Percentiles rank a stretch among this genome's conserved stretches.
phyloP scores from a whole-genome alignment of 345 rosid genomes.

The Kernera saxatilis region DNA sequence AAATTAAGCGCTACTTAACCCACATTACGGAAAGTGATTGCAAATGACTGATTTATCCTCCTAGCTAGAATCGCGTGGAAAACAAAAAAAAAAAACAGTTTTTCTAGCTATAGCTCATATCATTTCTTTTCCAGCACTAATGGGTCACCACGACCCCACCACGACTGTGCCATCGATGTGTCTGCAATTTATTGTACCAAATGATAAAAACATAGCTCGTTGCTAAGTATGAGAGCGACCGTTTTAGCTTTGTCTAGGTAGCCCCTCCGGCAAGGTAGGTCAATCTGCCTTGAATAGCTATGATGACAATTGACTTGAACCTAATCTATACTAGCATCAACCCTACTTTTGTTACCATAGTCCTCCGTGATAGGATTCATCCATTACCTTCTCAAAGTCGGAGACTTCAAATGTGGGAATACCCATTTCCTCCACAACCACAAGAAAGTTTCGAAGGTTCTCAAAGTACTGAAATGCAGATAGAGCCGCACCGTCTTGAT shows the following conservation, averaged over 20 bases:
- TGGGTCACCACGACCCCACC: constrained; percentile 21
- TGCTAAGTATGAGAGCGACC: not conserved
- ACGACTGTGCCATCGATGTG: not conserved
- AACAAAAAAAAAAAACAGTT: not conserved
- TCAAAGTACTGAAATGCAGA: constrained; percentile 93
- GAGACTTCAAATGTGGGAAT: constrained; percentile 86
- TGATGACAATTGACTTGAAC: constrained; percentile 2
- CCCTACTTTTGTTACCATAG: not conserved
- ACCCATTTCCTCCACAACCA: constrained; percentile 70
- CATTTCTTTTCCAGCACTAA: constrained; percentile 3
- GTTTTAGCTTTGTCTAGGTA: constrained; percentile 6
- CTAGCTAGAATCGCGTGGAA: not conserved
- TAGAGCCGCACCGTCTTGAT: constrained; percentile 85
- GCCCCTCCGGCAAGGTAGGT: constrained; percentile 28
- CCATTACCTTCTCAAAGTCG: constrained; percentile 78
- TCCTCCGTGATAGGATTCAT: not conserved
- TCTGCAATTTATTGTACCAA: constrained; percentile 5
- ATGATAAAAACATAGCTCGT: not conserved
- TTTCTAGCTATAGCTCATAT: not conserved
- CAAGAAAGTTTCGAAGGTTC: constrained; percentile 83
- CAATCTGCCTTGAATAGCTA: not conserved
- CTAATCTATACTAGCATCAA: not conserved
- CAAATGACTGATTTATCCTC: not conserved
- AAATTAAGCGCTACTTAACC: not conserved
- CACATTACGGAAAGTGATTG: not conserved